Evolutionary conservation across 2,329 filamentous ascomycete genomes (phyloP).

Genomic region (Orbilia brochopaga): DNA sequence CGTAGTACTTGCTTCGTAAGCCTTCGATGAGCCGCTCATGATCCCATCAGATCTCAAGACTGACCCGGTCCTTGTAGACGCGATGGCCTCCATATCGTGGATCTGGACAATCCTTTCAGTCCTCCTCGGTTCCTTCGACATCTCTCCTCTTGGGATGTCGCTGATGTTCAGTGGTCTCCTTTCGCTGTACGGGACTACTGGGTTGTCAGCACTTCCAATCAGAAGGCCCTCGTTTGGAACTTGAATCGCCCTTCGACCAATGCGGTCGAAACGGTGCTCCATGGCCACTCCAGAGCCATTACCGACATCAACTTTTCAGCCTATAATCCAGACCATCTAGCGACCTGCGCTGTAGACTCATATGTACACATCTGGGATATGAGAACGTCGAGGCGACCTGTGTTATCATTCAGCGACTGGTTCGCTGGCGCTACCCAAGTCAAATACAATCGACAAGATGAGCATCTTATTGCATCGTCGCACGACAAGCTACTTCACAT

Average conservation of each 20-base stretch:
- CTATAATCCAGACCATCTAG: conserved; percentile 84
- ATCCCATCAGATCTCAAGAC: not conserved
- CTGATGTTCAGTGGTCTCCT: conserved; percentile 95
- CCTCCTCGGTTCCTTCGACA: conserved; percentile 84
- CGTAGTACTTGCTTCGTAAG: conserved; percentile 80
- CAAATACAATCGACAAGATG: conserved; percentile 88
- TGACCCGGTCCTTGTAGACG: conserved; percentile 62
- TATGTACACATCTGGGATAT: conserved; percentile 94
- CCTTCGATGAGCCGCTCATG: conserved; percentile 18
- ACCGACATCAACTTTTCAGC: conserved; percentile 97
- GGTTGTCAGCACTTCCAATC: conserved; percentile 93
- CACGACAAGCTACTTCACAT: conserved; percentile 87
- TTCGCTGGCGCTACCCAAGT: conserved; percentile 92
- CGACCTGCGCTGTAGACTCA: conserved; percentile 90
- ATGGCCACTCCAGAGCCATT: conserved; percentile 84
- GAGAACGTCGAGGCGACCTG: conserved; percentile 70
- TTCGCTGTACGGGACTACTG: conserved; percentile 88
- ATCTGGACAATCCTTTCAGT: conserved; percentile 86
- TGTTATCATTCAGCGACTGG: conserved; percentile 86
- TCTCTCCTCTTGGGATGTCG: conserved; percentile 89
- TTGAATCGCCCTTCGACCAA: conserved; percentile 73
- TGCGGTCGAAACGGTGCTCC: conserved; percentile 83
- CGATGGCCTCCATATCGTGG: conserved; percentile 87
- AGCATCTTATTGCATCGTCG: conserved; percentile 85
- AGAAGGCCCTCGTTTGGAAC: conserved; percentile 94